Percentiles rank a stretch among this genome's conserved stretches.
These are phyloP conservation scores for Pneumocystis carinii DNA, from an alignment of 1,139 yeast genomes.

Conservation along the genomic window DNA sequence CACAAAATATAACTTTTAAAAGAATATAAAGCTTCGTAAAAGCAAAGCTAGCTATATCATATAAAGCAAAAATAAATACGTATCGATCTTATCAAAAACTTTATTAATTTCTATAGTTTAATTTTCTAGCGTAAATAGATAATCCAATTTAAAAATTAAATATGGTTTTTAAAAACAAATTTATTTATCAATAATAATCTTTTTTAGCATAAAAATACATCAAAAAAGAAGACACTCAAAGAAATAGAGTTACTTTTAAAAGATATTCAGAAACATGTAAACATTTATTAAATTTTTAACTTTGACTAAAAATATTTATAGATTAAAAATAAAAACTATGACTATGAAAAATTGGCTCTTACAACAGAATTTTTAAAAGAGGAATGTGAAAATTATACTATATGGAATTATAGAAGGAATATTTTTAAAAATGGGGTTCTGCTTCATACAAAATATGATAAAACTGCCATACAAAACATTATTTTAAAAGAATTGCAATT, in stretches of 20 bases:
- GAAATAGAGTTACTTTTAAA: background rate
- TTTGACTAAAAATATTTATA: slow-evolving; percentile 7
- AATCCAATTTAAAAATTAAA: background rate
- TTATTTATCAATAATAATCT: background rate
- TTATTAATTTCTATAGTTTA: background rate
- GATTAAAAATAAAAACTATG: slow-evolving; percentile 26
- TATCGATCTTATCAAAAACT: background rate
- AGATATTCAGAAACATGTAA: background rate
- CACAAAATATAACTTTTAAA: background rate
- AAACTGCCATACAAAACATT: slow-evolving; percentile 20
- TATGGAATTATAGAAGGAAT: slow-evolving; percentile 82
- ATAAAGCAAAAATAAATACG: background rate
- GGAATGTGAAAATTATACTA: slow-evolving; percentile 79
- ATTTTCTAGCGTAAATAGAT: background rate
- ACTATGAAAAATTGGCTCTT: slow-evolving; percentile 33
- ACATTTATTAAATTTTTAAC: background rate
- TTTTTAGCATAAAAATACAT: background rate
- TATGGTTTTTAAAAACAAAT: background rate
- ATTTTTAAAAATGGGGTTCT: slow-evolving; percentile 33
- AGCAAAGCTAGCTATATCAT: background rate
- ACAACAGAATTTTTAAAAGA: slow-evolving; percentile 43
- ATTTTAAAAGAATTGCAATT: slow-evolving; percentile 49
- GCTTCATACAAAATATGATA: slow-evolving; percentile 12
- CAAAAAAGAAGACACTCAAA: background rate
- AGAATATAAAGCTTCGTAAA: background rate